Base-by-base conservation (phyloP, 2,329 filamentous ascomycete species). In the Dactylellina drechsleri region DNA sequence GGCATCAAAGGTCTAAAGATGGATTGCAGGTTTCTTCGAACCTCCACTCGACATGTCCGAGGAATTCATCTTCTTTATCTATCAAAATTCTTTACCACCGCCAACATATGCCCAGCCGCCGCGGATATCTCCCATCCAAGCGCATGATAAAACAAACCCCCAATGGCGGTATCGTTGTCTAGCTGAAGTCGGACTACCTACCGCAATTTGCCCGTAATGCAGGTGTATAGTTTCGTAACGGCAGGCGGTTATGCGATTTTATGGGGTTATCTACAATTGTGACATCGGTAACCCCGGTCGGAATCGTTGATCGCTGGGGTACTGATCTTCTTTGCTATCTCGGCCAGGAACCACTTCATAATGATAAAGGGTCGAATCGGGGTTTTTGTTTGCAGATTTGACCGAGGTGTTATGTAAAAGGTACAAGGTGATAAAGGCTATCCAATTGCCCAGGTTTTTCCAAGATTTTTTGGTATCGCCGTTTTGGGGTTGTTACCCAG, bases 211-310 rank as follows among this genome's bases (percentile, higher is more conserved):
- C 36, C 61, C 61, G 43, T 23, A 40, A 57, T 50, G 66, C 66
- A 70, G 50, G 58, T 62, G 40, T 13, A 62, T 70, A 40, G 41
- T 70, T 68, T 26, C 40, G n/a, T n/a, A 62, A 61, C 41, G 66
- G 66, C 66, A 70, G 66, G 66, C 66, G 28, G 66, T 70, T 70
- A 57, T 56, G 16, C 18, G n/a, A 13, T 62, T 62, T 36, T 36
- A 10, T 36, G 5, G 31, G 23, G 2, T 36, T 62, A 62, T 70
- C 49, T 70, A 56, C 36, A 23, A 71, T n/a, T 26, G 15, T 64
- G 41, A 59, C 66, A 71, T 65, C 66, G 66, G 66, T 58, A 23
- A 31, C 54, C 59, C 65, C 28, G 16, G 59, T 54, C 49, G 20
- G 20, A 31, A 58, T 54, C 31, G 66, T 57, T 62, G 58, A 70